These are phyloP conservation scores for Wolfiporia cocos DNA, from an alignment of 1,284 basidiomycete species.

Conservation along the genomic window DNA sequence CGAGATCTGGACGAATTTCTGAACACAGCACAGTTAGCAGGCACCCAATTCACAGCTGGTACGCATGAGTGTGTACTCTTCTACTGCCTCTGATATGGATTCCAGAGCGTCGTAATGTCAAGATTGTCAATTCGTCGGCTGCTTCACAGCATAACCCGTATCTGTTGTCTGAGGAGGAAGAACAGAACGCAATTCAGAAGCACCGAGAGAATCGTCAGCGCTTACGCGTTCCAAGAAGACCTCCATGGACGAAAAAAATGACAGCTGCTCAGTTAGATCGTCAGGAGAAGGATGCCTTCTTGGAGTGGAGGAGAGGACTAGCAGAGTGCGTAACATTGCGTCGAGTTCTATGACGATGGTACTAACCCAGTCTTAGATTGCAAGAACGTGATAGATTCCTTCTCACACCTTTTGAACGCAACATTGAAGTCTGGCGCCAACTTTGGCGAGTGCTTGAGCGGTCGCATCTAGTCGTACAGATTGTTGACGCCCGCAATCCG, in stretches of 20 bases:
- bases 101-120: constrained; percentile 86
- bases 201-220: constrained; percentile 71
- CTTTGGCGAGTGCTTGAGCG: constrained; percentile 94
- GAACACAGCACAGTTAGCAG: constrained; percentile 92
- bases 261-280: constrained; percentile 75
- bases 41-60: constrained; percentile 97
- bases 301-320: constrained; percentile 89
- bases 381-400: constrained; percentile 79
- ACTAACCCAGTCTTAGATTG: constrained; percentile 39
- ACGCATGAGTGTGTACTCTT: constrained; percentile 17
- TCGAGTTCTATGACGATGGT: too few relatives aligned
- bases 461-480: constrained; percentile 91
- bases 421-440: constrained; percentile 95
- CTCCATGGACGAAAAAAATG: constrained; percentile 81
- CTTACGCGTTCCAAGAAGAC: constrained; percentile 80
- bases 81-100: background rate
- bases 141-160: constrained; percentile 77
- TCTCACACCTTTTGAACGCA: constrained; percentile 92
- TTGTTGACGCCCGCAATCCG: constrained; percentile 93
- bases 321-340: constrained; percentile 60
- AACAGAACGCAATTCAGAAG: constrained; percentile 65
- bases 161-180: constrained; percentile 81
- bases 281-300: constrained; percentile 83
- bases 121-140: constrained; percentile 73
- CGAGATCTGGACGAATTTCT: constrained; percentile 95